Conservation (phyloP, 345 rosid species). For the Balakata baccata region DNA sequence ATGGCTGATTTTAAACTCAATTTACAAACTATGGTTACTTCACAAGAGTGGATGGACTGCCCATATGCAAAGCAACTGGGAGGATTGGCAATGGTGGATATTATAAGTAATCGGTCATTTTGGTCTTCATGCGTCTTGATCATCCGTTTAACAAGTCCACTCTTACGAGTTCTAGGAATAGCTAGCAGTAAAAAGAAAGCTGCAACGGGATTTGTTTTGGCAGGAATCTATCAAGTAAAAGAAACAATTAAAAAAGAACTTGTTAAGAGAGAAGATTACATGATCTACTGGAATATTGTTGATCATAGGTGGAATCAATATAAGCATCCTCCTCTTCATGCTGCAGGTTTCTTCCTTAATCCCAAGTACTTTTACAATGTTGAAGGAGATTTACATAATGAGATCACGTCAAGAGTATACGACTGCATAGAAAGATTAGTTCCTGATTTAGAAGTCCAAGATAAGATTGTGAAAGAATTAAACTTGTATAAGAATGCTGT, state of each 20-base stretch:
- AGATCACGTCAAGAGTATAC: slow-evolving; percentile 59
- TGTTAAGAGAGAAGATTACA: slow-evolving; percentile 57
- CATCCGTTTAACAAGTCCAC: slow-evolving; percentile 57
- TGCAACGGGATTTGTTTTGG: slow-evolving; percentile 82
- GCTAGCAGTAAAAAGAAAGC: slow-evolving; percentile 60
- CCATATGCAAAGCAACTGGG: slow-evolving; percentile 63
- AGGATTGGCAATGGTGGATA: slow-evolving; percentile 64
- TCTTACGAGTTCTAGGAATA: slow-evolving; percentile 55
- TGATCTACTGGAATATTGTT: slow-evolving; percentile 71
- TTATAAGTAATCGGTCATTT: slow-evolving; percentile 58
- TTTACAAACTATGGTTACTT: slow-evolving; percentile 77
- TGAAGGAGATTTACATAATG: slow-evolving; percentile 59
- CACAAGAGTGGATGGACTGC: slow-evolving; percentile 82
- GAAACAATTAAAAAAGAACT: slow-evolving; percentile 78
- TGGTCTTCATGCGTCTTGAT: slow-evolving; percentile 67
- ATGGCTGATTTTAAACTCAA: slow-evolving; percentile 54
- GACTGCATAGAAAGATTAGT: slow-evolving; percentile 89
- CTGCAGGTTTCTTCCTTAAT: slow-evolving; percentile 88
- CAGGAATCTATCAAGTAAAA: slow-evolving; percentile 75
- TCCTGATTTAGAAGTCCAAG: slow-evolving; percentile 65
- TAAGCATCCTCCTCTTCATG: slow-evolving; percentile 69
- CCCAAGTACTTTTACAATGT: slow-evolving; percentile 80
- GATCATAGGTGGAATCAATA: slow-evolving; percentile 77
- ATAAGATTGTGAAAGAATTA: slow-evolving; percentile 65
- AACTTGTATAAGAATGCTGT: slow-evolving; percentile 63